Conservation (phyloP, 371 early-diverging fungal species). For the Haplosporangium sp. region DNA sequence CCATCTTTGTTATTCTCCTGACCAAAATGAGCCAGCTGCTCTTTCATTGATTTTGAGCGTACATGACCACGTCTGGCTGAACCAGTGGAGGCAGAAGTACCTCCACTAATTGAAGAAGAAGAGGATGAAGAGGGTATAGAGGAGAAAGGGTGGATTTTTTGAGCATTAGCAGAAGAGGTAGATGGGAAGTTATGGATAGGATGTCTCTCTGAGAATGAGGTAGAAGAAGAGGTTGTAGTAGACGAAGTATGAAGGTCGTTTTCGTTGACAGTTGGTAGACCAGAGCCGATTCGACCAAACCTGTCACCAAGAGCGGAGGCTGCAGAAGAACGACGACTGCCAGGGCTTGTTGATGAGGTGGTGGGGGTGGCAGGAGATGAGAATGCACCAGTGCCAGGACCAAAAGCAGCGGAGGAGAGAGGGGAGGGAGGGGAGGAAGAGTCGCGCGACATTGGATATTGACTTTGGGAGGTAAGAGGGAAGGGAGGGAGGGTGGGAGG, state of each 20-base stretch:
- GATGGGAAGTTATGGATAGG: not conserved
- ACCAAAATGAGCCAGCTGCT: conserved; percentile 42
- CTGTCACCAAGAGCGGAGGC: conserved; percentile 31
- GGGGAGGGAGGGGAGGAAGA: conserved; percentile 23
- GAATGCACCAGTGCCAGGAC: conserved; percentile 4
- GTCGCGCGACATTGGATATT: conserved; percentile 27
- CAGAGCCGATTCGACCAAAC: conserved; percentile 39
- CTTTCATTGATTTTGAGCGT: conserved; percentile 53
- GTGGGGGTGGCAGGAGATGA: conserved; percentile 10
- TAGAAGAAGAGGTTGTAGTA: not conserved
- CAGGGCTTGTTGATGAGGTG: conserved; percentile 16
- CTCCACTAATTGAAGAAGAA: not conserved
- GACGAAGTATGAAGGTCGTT: conserved; percentile 15
- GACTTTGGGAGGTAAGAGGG: not conserved
- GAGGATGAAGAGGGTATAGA: conserved; percentile 6
- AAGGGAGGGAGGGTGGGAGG: not conserved
- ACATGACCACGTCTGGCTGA: conserved; percentile 31
- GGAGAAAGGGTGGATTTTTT: not conserved
- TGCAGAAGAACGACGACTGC: conserved; percentile 43
- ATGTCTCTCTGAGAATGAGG: too few species aligned
- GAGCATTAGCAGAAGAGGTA: not conserved
- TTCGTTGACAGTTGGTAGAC: conserved; percentile 51
- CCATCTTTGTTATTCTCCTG: conserved; percentile 35
- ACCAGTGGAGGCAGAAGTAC: conserved; percentile 12
- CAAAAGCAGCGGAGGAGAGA: conserved; percentile 5